These are phyloP conservation scores for Mortierella sp. DNA, from an alignment of 371 early-diverging fungal species.

Conservation along the genomic window DNA sequence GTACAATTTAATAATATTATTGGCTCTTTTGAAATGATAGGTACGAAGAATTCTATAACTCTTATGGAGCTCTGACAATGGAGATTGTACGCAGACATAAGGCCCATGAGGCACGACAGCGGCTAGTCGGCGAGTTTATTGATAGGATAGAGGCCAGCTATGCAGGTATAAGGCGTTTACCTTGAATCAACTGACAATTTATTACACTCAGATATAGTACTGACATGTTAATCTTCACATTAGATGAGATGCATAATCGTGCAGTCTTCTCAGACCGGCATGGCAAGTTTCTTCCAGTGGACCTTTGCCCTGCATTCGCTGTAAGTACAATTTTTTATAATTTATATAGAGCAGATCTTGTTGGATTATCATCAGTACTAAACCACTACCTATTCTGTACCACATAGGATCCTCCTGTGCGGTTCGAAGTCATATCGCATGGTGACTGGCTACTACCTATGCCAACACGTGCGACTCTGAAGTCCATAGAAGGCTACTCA, in stretches of 20 bases:
- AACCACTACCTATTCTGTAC: background rate
- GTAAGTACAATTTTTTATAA: constrained; percentile 14
- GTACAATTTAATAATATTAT: background rate
- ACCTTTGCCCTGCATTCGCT: constrained; percentile 49
- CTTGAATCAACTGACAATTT: background rate
- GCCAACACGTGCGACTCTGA: constrained; percentile 42
- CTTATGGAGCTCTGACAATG: constrained; percentile 38
- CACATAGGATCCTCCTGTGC: constrained; percentile 33
- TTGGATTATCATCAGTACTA: background rate
- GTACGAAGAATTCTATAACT: constrained; percentile 55
- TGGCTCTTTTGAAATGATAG: constrained; percentile 12
- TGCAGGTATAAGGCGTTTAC: constrained; percentile 9
- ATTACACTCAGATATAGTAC: background rate
- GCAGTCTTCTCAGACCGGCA: constrained; percentile 41
- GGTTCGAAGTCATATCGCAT: constrained; percentile 41
- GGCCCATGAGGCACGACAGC: constrained; percentile 33
- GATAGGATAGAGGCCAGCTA: constrained; percentile 26
- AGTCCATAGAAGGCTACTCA: background rate
- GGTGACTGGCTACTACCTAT: constrained; percentile 48
- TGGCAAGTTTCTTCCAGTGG: constrained; percentile 46
- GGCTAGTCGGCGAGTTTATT: constrained; percentile 27
- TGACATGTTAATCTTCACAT: background rate
- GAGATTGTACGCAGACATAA: constrained; percentile 51
- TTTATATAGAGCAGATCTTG: too few relatives aligned
- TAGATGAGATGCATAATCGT: constrained; percentile 31